Conservation (phyloP, 148 eudicot genomes). For the Rhododendron kiyosumense region DNA sequence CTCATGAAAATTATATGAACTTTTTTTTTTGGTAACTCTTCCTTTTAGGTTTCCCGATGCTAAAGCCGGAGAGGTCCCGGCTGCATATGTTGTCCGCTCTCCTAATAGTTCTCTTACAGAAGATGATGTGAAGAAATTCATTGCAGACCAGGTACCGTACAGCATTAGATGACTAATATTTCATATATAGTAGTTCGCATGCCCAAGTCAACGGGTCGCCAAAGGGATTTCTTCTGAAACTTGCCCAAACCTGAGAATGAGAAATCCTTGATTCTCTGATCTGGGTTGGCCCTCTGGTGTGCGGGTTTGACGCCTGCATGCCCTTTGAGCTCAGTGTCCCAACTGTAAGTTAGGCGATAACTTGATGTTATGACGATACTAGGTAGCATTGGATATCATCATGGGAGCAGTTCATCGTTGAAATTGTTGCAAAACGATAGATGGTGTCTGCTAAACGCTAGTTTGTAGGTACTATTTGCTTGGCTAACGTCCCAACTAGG, state of each 20-base stretch:
- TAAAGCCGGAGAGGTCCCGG: conserved; percentile 82
- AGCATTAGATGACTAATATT: background rate
- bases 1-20: background rate
- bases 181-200: background rate
- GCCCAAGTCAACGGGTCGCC: background rate
- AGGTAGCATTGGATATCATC: no score
- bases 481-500: no score
- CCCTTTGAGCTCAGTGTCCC: no score
- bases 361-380: no score
- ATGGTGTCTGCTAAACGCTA: no score
- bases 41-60: conserved; percentile 54
- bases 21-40: background rate
- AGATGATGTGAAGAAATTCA: conserved; percentile 48
- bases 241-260: background rate
- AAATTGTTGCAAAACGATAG: no score
- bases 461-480: no score
- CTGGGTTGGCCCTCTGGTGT: no score
- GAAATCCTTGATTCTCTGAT: no score
- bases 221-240: background rate
- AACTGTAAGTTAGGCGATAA: no score
- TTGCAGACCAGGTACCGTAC: conserved; percentile 60
- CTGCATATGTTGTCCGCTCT: conserved; percentile 65
- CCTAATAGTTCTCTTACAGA: conserved; percentile 54
- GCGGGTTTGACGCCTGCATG: no score
- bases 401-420: no score